These are phyloP conservation scores for Heliophila coronopifolia DNA, from an alignment of 441 rosid species.

Conservation along the genomic window DNA sequence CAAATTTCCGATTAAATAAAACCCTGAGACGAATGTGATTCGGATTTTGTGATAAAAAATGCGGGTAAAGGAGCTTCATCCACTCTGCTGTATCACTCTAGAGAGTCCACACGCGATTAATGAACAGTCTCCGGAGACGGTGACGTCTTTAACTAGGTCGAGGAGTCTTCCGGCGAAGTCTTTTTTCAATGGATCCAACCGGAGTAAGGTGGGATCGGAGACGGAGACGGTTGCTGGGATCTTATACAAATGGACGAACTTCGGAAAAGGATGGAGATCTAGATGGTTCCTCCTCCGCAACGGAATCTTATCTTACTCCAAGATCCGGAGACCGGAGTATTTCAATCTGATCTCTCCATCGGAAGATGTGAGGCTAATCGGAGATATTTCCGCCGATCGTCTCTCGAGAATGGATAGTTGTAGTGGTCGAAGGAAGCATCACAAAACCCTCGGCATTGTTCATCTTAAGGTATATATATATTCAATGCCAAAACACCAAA, in stretches of 20 bases:
- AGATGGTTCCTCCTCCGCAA: conserved; percentile 82
- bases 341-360: conserved; percentile 39
- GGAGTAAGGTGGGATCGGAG: conserved; percentile 34
- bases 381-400: conserved; percentile 58
- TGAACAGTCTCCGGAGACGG: conserved; percentile 49
- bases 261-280: conserved; percentile 98
- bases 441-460: conserved; percentile 75
- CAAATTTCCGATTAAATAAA: neutral
- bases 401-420: conserved; percentile 49
- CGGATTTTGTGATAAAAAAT: conserved; percentile 37
- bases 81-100: conserved; percentile 66
- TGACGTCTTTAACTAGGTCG: conserved; percentile 45
- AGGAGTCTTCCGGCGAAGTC: conserved; percentile 53
- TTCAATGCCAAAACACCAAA: too few species aligned
- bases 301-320: conserved; percentile 78
- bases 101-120: conserved; percentile 27
- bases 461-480: conserved; percentile 62
- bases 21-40: conserved; percentile 6
- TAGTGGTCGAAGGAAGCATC: conserved; percentile 57
- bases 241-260: conserved; percentile 91
- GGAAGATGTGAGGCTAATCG: conserved; percentile 71
- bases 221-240: conserved; percentile 70
- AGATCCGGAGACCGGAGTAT: conserved; percentile 66
- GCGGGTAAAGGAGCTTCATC: conserved; percentile 92
- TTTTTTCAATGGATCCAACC: conserved; percentile 40